phyloP scores from a whole-genome alignment of 2,329 filamentous ascomycete species.

The Domatiomyces catenatus region DNA sequence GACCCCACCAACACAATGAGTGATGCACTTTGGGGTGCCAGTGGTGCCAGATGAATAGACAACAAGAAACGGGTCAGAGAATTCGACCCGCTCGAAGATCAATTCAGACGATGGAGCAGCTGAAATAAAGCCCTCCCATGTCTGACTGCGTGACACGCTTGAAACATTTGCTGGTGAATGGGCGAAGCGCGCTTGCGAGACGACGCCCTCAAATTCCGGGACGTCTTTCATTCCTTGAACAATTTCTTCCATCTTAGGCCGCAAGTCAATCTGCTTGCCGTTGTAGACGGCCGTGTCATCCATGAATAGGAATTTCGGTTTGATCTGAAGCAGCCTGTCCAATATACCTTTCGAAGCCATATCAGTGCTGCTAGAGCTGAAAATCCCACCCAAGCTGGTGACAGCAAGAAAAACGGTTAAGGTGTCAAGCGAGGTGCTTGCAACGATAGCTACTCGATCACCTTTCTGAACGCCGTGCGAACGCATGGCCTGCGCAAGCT shows the following conservation, averaged over 20 bases:
- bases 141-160: conserved; percentile 31
- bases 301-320: conserved; percentile 67
- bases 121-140: conserved; percentile 28
- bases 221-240: conserved; percentile 47
- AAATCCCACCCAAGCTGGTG: conserved; percentile 56
- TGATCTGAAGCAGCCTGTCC: conserved; percentile 58
- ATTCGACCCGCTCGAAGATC: conserved; percentile 34
- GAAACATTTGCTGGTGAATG: conserved; percentile 42
- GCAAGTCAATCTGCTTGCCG: conserved; percentile 56
- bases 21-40: conserved; percentile 70
- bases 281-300: conserved; percentile 71
- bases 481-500: conserved; percentile 51
- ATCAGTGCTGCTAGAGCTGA: conserved; percentile 63
- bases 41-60: conserved; percentile 71
- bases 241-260: conserved; percentile 55
- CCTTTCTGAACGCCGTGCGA: conserved; percentile 51
- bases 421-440: conserved; percentile 60
- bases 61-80: conserved; percentile 61
- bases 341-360: conserved; percentile 68
- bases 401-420: conserved; percentile 55
- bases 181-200: conserved; percentile 51
- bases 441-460: conserved; percentile 61
- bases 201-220: conserved; percentile 44
- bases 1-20: conserved; percentile 44
- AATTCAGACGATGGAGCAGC: conserved; percentile 18